Evolutionary conservation across 31 red algal genomes (phyloP), one percentile per base, ranked within the genome.

Genomic region (Asparagopsis taxiformis): DNA sequence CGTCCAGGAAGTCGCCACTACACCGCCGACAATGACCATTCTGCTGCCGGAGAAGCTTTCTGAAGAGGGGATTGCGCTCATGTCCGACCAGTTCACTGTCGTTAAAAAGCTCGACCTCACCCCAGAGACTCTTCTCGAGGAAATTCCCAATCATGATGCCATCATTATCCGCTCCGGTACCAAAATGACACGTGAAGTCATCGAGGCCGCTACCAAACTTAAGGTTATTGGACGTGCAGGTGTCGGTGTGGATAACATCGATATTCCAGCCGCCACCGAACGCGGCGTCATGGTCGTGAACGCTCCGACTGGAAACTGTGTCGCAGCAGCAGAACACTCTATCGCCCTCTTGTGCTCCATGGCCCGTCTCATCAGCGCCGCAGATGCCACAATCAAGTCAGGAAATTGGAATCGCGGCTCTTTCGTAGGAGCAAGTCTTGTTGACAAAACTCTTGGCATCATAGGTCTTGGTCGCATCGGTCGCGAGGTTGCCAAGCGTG

Each of bases 221-320:
- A 91, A 91, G 55, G 97, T 95, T 39, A 89, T 99, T 63, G 97
- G 97, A 10, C 91, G 97, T 36, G 97, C 97, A 31, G 97, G 97
- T 55, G 97, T 99, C 10, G 97, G 97, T 35, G 97, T 99, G 24
- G 97, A 99, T 49, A 99, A 99, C 64, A 95, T 99, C 66, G 89
- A 95, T 75, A 80, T 92, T 33, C 68, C 70, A 50, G 82, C 97
- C 50, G 97, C 97, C 1, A 92, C 92, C 0, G 97, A 95, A 38
- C 82, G 83, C 22, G 97, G 97, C 38, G 87, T 99, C 23, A 43
- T 99, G 7, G 97, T 99, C 30, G 89, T 99, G 24, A 99, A 99
- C 34, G 89, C 97, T 22, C 97, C 97, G 11, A 99, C 97, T 0
- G 97, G 97, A 28, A 99, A 99, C 64, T 93, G 88, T 65, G 70